phyloP scores from a whole-genome alignment of 306 rosid genomes.

The Albizia julibrissin region DNA sequence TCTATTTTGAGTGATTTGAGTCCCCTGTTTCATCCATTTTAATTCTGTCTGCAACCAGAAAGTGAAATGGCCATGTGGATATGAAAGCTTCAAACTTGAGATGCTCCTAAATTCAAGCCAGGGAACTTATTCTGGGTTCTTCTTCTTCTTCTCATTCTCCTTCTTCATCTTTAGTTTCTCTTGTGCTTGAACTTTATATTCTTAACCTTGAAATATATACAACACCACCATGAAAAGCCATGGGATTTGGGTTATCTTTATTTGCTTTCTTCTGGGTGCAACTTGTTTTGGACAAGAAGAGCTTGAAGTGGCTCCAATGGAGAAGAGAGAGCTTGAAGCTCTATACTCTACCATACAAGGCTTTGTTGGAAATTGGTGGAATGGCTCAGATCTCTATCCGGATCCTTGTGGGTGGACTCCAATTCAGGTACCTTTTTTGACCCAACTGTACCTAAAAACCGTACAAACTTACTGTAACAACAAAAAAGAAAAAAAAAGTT shows the following conservation, averaged over 20 bases:
- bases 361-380: constrained; percentile 90
- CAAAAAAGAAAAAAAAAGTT: background rate
- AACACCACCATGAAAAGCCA: constrained; percentile 41
- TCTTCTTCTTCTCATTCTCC: background rate
- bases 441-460: background rate
- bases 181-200: background rate
- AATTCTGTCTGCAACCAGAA: constrained; percentile 19
- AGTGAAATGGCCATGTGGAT: constrained; percentile 38
- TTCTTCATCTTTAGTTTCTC: constrained; percentile 21
- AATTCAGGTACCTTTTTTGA: constrained; percentile 66
- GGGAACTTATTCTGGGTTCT: constrained; percentile 12
- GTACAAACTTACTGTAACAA: background rate
- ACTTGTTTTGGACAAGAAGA: constrained; percentile 53
- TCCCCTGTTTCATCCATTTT: constrained; percentile 26
- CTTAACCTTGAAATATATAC: constrained; percentile 7
- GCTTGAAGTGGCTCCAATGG: constrained; percentile 72
- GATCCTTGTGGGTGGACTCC: constrained; percentile 99
- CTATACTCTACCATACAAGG: constrained; percentile 83
- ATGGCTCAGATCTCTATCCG: constrained; percentile 96
- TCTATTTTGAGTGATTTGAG: constrained; percentile 17
- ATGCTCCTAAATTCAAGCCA: constrained; percentile 16
- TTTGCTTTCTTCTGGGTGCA: constrained; percentile 43
- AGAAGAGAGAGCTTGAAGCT: constrained; percentile 68
- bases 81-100: background rate
- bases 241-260: constrained; percentile 31